A percentile compares a stretch with the other conserved stretches of the same genome.
Conservation (phyloP, 352 stramenopile species). For the Phytophthora constricta region DNA sequence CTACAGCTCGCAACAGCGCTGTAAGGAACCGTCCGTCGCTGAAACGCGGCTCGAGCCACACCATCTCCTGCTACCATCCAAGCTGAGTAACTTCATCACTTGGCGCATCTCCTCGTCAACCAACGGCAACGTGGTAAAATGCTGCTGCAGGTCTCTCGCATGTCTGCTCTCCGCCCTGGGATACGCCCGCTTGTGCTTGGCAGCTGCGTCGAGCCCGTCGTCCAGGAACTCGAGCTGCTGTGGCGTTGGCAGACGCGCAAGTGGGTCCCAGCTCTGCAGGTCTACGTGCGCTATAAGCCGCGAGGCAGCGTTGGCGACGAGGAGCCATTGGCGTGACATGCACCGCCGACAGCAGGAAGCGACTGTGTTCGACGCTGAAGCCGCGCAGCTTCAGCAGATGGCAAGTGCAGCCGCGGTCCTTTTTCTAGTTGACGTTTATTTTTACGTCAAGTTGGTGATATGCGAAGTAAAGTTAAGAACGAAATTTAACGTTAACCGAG, state of each 20-base stretch:
- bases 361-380: slow-evolving; percentile 37
- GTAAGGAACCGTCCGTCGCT: slow-evolving; percentile 66
- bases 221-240: slow-evolving; percentile 55
- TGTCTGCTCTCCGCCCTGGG: slow-evolving; percentile 36
- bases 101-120: slow-evolving; percentile 46
- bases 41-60: slow-evolving; percentile 80
- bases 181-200: slow-evolving; percentile 35
- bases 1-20: slow-evolving; percentile 49
- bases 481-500: no score
- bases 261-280: slow-evolving; percentile 51
- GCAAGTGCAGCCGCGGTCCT: no score
- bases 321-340: background rate
- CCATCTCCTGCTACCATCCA: slow-evolving; percentile 19
- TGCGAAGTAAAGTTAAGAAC: no score
- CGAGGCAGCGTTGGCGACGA: background rate
- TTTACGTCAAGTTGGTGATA: no score
- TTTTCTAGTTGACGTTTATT: no score
- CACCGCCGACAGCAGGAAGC: slow-evolving; percentile 37
- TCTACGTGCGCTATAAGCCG: slow-evolving; percentile 46
- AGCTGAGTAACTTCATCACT: slow-evolving; percentile 29
- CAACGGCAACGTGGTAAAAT: slow-evolving; percentile 65
- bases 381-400: slow-evolving; percentile 43
- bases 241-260: slow-evolving; percentile 22
- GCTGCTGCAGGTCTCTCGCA: slow-evolving; percentile 72
- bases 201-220: slow-evolving; percentile 49